Conservation (phyloP, 306 rosid species). For the Notholithocarpus densiflorus region DNA sequence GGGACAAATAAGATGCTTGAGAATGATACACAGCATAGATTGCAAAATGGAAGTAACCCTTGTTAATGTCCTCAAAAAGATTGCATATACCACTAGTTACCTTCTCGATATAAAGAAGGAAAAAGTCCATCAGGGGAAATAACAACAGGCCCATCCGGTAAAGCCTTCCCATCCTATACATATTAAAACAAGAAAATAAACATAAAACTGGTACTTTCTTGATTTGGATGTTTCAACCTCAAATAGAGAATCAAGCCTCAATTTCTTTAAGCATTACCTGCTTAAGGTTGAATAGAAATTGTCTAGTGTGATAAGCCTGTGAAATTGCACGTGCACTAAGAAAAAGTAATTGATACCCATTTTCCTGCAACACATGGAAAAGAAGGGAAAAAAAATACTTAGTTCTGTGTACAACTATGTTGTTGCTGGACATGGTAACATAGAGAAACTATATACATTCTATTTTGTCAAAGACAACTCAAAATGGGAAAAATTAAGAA, state of each 20-base stretch:
- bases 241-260: constrained; percentile 18
- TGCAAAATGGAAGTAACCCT: not conserved
- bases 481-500: not conserved
- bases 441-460: not conserved
- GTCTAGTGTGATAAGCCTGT: constrained; percentile 84
- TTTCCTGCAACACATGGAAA: constrained; percentile 61
- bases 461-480: constrained; percentile 9
- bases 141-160: constrained; percentile 95
- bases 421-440: not conserved
- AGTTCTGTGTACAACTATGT: not conserved
- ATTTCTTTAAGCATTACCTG: constrained; percentile 53
- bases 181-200: constrained; percentile 21
- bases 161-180: constrained; percentile 79
- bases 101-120: constrained; percentile 96
- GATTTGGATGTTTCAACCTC: constrained; percentile 5
- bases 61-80: not conserved
- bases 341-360: constrained; percentile 91
- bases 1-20: not conserved
- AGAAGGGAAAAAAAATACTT: constrained; percentile 7
- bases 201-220: not conserved
- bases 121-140: constrained; percentile 97
- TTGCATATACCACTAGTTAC: constrained; percentile 33
- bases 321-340: constrained; percentile 98
- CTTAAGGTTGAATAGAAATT: constrained; percentile 81
- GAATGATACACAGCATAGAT: not conserved